phyloP scores from a whole-genome alignment of 257 asterid genomes.

The Solanum habrochaites region DNA sequence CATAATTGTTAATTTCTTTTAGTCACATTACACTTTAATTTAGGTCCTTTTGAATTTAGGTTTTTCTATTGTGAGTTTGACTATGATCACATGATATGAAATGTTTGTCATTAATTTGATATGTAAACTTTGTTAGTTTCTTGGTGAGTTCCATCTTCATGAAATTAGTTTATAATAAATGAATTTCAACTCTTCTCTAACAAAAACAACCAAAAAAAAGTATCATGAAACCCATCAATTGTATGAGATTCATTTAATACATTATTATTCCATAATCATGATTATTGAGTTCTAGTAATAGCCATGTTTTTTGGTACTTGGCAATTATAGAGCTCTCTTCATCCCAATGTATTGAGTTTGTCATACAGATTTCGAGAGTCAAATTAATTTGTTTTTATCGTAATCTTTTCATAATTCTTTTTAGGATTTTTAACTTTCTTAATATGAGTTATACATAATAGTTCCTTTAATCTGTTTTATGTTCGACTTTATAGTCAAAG shows the following conservation, averaged over 20 bases:
- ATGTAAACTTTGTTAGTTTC: background rate
- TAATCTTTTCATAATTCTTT: background rate
- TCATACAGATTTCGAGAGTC: background rate
- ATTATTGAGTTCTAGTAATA: background rate
- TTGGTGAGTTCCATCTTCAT: background rate
- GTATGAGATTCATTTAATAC: background rate
- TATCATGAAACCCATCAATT: background rate
- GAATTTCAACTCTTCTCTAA: background rate
- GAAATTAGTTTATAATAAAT: background rate
- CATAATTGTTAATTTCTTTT: background rate
- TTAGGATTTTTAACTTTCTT: background rate
- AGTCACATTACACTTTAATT: background rate
- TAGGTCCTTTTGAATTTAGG: background rate
- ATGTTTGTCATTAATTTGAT: background rate
- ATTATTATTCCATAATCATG: background rate
- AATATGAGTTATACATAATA: background rate
- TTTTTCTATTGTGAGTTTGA: background rate
- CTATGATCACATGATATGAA: slow-evolving; percentile 1
- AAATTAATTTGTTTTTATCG: background rate
- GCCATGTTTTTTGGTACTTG: background rate
- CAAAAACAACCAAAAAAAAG: background rate
- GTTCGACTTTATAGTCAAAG: background rate
- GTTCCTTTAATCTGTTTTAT: background rate
- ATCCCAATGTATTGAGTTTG: background rate
- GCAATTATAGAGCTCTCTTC: background rate